Evolutionary conservation across 257 asterid genomes (phyloP).

Genomic region (Penstemon barbatus): DNA sequence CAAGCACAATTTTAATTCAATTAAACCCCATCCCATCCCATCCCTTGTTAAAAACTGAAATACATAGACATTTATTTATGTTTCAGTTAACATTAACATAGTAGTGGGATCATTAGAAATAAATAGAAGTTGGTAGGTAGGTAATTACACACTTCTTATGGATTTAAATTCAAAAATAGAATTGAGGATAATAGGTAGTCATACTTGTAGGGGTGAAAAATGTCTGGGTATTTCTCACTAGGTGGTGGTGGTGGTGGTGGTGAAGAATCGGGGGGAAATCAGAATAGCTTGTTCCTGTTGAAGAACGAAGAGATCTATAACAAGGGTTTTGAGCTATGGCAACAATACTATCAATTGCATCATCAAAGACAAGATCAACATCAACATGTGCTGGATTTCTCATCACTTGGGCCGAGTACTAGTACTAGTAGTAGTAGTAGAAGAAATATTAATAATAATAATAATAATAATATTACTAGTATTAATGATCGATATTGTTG

Average conservation of each 20-base stretch:
- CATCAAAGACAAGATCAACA: slow-evolving; percentile 33
- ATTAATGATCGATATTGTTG: no score
- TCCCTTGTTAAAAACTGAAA: no score
- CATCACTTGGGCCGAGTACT: no score
- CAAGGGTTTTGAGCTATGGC: slow-evolving; percentile 94
- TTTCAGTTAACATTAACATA: no score
- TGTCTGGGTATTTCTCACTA: slow-evolving; percentile 82
- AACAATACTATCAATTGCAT: slow-evolving; percentile 55
- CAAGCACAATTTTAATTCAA: no score
- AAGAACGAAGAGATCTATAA: slow-evolving; percentile 61
- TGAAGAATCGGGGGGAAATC: no score
- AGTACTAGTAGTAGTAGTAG: not conserved
- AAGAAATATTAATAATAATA: slow-evolving; percentile 16
- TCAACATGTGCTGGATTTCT: slow-evolving; percentile 35
- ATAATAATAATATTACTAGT: no score
- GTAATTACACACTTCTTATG: slow-evolving; percentile 31
- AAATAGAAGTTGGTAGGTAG: no score
- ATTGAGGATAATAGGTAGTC: slow-evolving; percentile 15
- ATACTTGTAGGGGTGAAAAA: slow-evolving; percentile 38
- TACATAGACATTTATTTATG: no score
- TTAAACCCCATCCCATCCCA: no score
- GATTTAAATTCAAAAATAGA: slow-evolving; percentile 36
- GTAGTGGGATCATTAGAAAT: no score
- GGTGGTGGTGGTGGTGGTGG: slow-evolving; percentile 27
- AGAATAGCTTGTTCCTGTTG: slow-evolving; percentile 2